These are phyloP conservation scores for Isoetes engelmannii DNA, from an alignment of 83 land plant species.

Conservation along the genomic window DNA sequence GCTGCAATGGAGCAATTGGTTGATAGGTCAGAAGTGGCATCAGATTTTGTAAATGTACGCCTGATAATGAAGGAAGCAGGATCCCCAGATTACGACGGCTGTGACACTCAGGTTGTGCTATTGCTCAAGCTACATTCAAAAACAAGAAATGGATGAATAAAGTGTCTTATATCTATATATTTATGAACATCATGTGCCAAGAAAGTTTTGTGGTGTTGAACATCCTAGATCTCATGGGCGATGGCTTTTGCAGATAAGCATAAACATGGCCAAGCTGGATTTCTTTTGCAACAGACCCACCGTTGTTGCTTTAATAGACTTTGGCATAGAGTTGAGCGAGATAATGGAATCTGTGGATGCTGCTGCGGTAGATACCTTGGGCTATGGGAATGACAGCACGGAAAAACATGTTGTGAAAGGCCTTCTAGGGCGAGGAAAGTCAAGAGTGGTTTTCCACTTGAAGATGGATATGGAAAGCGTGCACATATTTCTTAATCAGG, in stretches of 20 bases:
- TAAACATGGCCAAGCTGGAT: constrained; percentile 86
- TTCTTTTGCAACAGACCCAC: constrained; percentile 92
- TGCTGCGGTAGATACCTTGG: constrained; percentile 14
- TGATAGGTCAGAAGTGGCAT: constrained; percentile 41
- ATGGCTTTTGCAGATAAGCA: constrained; percentile 63
- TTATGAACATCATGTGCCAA: background rate
- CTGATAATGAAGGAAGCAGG: constrained; percentile 56
- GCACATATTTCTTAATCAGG: constrained; percentile 71
- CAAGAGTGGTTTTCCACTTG: constrained; percentile 71
- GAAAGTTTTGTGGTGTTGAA: too few relatives aligned
- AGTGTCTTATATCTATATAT: background rate
- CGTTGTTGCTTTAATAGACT: constrained; percentile 85
- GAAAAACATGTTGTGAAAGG: constrained; percentile 60
- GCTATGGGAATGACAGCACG: constrained; percentile 35
- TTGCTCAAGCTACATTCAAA: background rate
- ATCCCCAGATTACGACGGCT: constrained; percentile 76
- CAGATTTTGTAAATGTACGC: constrained; percentile 72
- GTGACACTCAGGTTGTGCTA: constrained; percentile 71
- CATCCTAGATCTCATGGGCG: too few relatives aligned
- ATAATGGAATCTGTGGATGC: constrained; percentile 19
- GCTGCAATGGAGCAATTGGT: constrained; percentile 31
- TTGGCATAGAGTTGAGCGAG: constrained; percentile 74
- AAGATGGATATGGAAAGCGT: constrained; percentile 85
- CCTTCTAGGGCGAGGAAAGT: constrained; percentile 85
- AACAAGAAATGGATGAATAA: too few relatives aligned